A percentile compares a stretch with the other conserved stretches of the same genome.
phyloP scores from a whole-genome alignment of 192 early-diverging fungal genomes.

The Coemansia sp. region DNA sequence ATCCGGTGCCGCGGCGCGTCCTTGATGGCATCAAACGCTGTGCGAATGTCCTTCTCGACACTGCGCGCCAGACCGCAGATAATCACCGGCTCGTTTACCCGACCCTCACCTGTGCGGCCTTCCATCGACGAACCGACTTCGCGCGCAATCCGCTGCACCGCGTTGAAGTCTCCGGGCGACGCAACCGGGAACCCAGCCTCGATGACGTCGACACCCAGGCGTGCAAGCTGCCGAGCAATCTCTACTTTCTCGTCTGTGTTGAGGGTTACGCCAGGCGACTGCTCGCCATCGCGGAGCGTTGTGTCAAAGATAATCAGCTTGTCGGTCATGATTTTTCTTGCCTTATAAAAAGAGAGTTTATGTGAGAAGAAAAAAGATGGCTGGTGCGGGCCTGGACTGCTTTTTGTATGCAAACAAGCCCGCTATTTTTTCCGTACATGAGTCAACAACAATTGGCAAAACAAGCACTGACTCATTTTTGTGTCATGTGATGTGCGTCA shows the following conservation, averaged over 20 bases:
- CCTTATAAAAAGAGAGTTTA: neutral
- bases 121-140: conserved; percentile 85
- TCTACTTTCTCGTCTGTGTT: conserved; percentile 91
- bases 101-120: conserved; percentile 72
- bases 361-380: neutral
- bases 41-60: conserved; percentile 79
- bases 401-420: too few species aligned
- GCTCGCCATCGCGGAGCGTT: conserved; percentile 95
- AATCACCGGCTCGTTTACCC: conserved; percentile 67
- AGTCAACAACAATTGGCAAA: too few species aligned
- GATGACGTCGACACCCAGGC: conserved; percentile 91
- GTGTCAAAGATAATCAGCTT: conserved; percentile 96
- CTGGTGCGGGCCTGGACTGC: neutral
- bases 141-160: conserved; percentile 88
- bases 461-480: neutral
- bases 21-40: conserved; percentile 84
- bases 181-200: conserved; percentile 97
- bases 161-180: conserved; percentile 92
- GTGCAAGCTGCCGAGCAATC: conserved; percentile 91
- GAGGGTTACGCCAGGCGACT: conserved; percentile 96
- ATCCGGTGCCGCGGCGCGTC: conserved; percentile 86
- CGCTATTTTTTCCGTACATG: too few species aligned
- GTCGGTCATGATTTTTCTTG: conserved; percentile 34
- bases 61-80: conserved; percentile 90
- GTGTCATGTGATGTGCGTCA: neutral